Conservation (phyloP, 2,329 filamentous ascomycete genomes). For the Aspergillus ochraceoroseus region DNA sequence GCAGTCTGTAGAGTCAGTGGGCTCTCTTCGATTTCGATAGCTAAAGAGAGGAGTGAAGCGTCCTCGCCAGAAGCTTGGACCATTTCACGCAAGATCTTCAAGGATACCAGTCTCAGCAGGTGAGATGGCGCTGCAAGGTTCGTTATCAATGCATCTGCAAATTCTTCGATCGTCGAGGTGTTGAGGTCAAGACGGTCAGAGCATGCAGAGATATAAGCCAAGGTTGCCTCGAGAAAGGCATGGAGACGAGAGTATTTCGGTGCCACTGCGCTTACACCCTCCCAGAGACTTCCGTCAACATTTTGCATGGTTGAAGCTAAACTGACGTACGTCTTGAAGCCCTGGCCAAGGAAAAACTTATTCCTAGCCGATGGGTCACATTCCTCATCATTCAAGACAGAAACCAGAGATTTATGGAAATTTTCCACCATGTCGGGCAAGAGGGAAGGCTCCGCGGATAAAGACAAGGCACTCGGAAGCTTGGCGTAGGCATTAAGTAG, state of each 20-base stretch:
- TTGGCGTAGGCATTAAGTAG: conserved; percentile 64
- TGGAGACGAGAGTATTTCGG: conserved; percentile 60
- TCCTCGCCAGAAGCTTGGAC: conserved; percentile 47
- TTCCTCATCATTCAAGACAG: conserved; percentile 59
- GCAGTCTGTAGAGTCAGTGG: conserved; percentile 71
- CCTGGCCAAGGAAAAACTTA: conserved; percentile 69
- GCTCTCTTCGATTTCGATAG: conserved; percentile 74
- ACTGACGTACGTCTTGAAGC: conserved; percentile 66
- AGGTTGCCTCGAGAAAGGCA: conserved; percentile 61
- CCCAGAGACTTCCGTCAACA: conserved; percentile 59
- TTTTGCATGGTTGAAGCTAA: conserved; percentile 58
- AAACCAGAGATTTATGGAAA: conserved; percentile 60
- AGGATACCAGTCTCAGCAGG: conserved; percentile 64
- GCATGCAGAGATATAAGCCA: conserved; percentile 46
- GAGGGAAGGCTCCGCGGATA: conserved; percentile 58
- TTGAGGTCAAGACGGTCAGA: conserved; percentile 35
- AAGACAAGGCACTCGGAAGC: conserved; percentile 56
- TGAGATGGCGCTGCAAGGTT: conserved; percentile 75
- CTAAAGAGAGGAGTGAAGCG: conserved; percentile 48
- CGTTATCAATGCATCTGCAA: conserved; percentile 61
- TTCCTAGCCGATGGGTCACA: conserved; percentile 58
- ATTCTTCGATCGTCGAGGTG: conserved; percentile 55
- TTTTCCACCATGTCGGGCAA: conserved; percentile 62
- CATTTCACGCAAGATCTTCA: conserved; percentile 64
- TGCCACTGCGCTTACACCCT: conserved; percentile 61